Base-by-base conservation (phyloP, 768 basidiomycete genomes). In the Paxillus ammoniavirescens region DNA sequence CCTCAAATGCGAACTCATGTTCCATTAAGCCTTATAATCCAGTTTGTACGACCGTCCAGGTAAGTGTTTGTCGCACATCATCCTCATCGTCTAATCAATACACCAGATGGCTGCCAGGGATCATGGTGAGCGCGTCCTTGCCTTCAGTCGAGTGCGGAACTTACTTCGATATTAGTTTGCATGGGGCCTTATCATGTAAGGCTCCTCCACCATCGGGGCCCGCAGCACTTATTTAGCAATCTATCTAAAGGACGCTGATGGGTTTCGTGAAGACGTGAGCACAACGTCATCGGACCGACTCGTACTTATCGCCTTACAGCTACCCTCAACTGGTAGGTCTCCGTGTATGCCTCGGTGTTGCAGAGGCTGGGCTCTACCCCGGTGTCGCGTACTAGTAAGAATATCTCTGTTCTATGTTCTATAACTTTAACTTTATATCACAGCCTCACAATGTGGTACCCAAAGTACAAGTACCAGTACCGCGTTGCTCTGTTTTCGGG, bases 351-450 rank as follows among this genome's bases (percentile, higher is more conserved):
- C 78, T 89, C 0, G 88, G 87, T 2, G 62, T 86, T 2, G 78
- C 84, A 0, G 88, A 90, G 68, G 83, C 85, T 4, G 87, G 88
- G 3, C 63, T 88, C 8, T 89, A 86, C 66, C 87, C 87, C 10
- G 87, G 87, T 23, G 84, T 89, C 10, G 78, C 81, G 0, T 91
- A 87, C 71, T 89, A 86, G 86, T 87, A 52, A 42, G 78, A 65
- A 31, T 45, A 21, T 17, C 9, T n/a, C 18, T 7, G 8, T 17
- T 2, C 9, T 26, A 4, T 31, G 4, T 8, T 33, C 28, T 15
- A 8, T 13, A 10, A 28, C 51, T 2, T 53, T 57, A 8, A 66
- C 12, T 1, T 8, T 18, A 28, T 2, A 5, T 40, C 13, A 26
- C 18, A 84, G 82, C 58, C 70, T 89, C 21, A 83, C 82, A 3